Percentiles rank a stretch among this genome's conserved stretches.
Conservation (phyloP, 192 early-diverging fungal genomes). For the Lobulomyces angularis region DNA sequence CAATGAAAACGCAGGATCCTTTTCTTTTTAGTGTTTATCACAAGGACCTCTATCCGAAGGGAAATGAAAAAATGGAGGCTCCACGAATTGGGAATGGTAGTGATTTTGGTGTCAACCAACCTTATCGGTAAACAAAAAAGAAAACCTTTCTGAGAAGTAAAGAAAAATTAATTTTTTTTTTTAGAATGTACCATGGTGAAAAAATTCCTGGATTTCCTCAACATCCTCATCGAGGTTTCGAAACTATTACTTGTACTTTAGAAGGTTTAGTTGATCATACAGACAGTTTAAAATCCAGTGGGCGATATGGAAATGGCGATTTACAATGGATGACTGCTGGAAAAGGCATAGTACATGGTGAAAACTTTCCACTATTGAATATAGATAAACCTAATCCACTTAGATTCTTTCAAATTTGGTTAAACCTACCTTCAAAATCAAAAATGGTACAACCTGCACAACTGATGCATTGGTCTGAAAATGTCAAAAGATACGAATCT, state of each 20-base stretch:
- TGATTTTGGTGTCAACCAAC: constrained; percentile 8
- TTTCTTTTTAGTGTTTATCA: constrained; percentile 22
- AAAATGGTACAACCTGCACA: constrained; percentile 54
- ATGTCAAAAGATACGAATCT: too few species aligned
- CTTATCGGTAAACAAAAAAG: too few species aligned
- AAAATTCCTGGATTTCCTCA: constrained; percentile 16
- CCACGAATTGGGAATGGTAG: constrained; percentile 12
- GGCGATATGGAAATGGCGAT: constrained; percentile 34
- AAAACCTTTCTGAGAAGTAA: too few species aligned
- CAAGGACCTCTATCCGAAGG: constrained; percentile 18
- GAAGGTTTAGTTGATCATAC: constrained; percentile 42
- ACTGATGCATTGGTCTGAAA: constrained; percentile 26
- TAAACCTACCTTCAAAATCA: constrained; percentile 45
- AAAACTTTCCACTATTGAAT: constrained; percentile 27
- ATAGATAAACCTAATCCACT: constrained; percentile 22
- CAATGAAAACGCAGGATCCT: constrained; percentile 16
- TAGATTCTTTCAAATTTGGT: constrained; percentile 50
- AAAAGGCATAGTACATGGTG: constrained; percentile 49
- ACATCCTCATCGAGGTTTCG: constrained; percentile 54
- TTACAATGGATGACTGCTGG: constrained; percentile 62
- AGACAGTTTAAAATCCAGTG: constrained; percentile 44
- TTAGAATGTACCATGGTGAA: constrained; percentile 20
- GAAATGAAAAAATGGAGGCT: constrained; percentile 14
- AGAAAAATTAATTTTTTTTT: too few species aligned
- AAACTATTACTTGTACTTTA: constrained; percentile 54